Evolutionary conservation across 495 filamentous ascomycete genomes (phyloP).

Genomic region (Lophiostoma macrostomum): DNA sequence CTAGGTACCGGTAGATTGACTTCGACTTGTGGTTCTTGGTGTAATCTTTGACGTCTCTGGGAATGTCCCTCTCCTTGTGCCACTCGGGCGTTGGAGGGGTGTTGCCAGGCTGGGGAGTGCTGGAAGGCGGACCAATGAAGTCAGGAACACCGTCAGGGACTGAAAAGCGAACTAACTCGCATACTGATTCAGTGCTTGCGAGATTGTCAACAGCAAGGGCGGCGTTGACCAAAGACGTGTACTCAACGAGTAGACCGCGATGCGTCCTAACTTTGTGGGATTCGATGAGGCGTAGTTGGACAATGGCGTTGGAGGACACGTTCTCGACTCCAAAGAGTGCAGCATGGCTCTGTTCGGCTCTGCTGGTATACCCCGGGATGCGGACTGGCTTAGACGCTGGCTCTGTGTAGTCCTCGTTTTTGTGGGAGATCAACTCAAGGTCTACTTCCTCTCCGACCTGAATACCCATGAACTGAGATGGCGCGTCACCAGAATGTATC

Average conservation of each 20-base stretch:
- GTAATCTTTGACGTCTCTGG: too few relatives aligned
- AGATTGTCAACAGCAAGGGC: background rate
- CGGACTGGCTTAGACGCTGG: conserved; percentile 83
- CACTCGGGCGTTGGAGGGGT: too few relatives aligned
- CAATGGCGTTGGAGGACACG: background rate
- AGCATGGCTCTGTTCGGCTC: background rate
- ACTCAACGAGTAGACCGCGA: background rate
- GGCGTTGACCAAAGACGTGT: background rate
- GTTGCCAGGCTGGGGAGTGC: too few relatives aligned
- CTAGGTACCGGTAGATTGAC: too few relatives aligned
- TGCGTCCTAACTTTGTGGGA: background rate
- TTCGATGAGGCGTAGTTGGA: background rate
- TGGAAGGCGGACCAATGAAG: too few relatives aligned
- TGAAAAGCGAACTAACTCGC: too few relatives aligned
- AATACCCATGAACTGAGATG: conserved; percentile 82
- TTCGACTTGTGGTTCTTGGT: too few relatives aligned
- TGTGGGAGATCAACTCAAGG: conserved; percentile 76
- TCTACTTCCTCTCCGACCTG: conserved; percentile 78
- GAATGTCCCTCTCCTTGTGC: too few relatives aligned
- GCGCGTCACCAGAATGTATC: conserved; percentile 81
- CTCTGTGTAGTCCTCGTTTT: conserved; percentile 68
- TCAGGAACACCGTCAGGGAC: too few relatives aligned
- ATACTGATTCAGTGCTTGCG: too few relatives aligned
- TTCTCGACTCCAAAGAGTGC: background rate
- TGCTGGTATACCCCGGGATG: conserved; percentile 62